Evolutionary conservation across 495 filamentous ascomycete species (phyloP).

Genomic region (Xylaria curta): DNA sequence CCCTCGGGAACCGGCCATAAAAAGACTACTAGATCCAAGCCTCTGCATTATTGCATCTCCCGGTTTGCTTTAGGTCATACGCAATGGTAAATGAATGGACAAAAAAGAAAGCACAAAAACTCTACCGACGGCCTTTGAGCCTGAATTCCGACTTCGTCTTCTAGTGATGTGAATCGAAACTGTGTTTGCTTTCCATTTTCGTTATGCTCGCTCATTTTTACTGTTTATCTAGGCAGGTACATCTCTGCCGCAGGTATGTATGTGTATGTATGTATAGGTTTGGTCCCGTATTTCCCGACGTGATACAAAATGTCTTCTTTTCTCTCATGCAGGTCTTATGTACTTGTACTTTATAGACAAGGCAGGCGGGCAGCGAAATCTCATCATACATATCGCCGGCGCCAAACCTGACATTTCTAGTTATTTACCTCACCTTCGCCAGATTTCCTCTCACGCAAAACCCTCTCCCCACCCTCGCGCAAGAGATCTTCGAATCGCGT

Average conservation of each 20-base stretch:
- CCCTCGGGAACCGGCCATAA: conserved; percentile 28
- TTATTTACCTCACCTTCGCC: background rate
- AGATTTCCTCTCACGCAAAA: conserved; percentile 10
- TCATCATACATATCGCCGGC: background rate
- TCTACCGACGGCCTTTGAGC: conserved; percentile 13
- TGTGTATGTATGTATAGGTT: background rate
- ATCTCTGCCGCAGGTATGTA: background rate
- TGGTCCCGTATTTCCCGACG: background rate
- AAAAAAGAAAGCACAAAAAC: conserved; percentile 31
- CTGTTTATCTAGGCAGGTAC: background rate
- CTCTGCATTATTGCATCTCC: conserved; percentile 41
- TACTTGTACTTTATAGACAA: conserved; percentile 3
- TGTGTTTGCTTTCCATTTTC: background rate
- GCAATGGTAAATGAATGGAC: conserved; percentile 46
- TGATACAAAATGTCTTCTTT: background rate
- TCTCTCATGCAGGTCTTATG: conserved; percentile 14
- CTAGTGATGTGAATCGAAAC: background rate
- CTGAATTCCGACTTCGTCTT: background rate
- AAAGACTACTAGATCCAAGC: conserved; percentile 31
- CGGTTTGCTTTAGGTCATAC: conserved; percentile 43
- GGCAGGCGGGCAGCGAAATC: background rate
- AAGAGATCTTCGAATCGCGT: conserved; percentile 1
- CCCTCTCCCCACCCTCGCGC: conserved; percentile 3
- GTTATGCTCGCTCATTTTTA: background rate
- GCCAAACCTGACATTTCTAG: background rate